A percentile compares a stretch with the other conserved stretches of the same genome.
Conservation (phyloP, 345 rosid genomes). For the Camelina laxa region DNA sequence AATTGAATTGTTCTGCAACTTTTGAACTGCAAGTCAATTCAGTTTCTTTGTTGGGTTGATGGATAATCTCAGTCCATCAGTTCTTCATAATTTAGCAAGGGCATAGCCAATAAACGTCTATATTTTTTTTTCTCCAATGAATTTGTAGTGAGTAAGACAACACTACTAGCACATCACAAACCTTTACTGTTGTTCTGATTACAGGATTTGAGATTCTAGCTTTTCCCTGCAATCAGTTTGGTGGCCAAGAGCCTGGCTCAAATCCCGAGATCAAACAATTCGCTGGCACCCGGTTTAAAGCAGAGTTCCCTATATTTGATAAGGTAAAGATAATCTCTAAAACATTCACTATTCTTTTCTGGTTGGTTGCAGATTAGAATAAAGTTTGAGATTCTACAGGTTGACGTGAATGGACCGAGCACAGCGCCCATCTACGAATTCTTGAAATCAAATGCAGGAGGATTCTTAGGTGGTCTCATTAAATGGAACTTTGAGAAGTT, state of each 20-base stretch:
- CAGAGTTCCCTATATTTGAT: slow-evolving; percentile 91
- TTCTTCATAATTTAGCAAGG: background rate
- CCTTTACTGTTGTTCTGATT: slow-evolving; percentile 8
- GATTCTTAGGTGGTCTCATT: slow-evolving; percentile 73
- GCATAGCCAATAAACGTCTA: background rate
- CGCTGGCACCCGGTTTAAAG: slow-evolving; percentile 86
- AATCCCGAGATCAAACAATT: slow-evolving; percentile 78
- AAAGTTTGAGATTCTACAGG: slow-evolving; percentile 47
- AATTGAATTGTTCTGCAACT: too few relatives aligned
- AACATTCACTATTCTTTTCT: background rate
- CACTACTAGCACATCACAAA: background rate
- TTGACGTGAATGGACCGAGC: slow-evolving; percentile 88
- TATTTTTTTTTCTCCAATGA: background rate
- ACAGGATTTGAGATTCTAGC: slow-evolving; percentile 89
- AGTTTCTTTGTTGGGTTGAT: too few relatives aligned
- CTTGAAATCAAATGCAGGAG: slow-evolving; percentile 85
- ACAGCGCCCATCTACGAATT: slow-evolving; percentile 89
- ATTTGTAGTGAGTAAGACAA: background rate
- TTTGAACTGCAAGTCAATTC: too few relatives aligned
- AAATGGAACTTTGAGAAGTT: slow-evolving; percentile 99
- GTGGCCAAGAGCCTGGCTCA: slow-evolving; percentile 85
- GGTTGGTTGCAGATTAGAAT: background rate
- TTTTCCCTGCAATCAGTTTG: slow-evolving; percentile 95
- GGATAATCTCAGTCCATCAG: too few relatives aligned
- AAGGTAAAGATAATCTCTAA: slow-evolving; percentile 51